These are phyloP conservation scores for Rostrohypoxylon terebratum DNA, from an alignment of 495 filamentous ascomycete genomes.

Conservation along the genomic window DNA sequence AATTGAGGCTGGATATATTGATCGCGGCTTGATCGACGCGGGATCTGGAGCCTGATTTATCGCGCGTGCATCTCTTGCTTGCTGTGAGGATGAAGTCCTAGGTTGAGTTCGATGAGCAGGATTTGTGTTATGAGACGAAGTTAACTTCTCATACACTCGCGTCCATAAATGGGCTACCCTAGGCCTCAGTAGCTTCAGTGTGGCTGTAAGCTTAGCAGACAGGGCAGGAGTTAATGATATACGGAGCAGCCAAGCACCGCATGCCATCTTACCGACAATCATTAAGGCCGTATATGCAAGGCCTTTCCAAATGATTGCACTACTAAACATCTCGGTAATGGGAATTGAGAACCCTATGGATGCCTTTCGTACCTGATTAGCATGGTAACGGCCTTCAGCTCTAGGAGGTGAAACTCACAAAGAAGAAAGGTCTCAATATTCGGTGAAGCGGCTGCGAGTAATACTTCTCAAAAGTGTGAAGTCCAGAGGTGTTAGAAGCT, in stretches of 20 bases:
- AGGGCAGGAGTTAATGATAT: background rate
- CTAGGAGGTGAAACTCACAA: constrained; percentile 52
- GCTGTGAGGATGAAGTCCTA: background rate
- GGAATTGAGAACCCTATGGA: constrained; percentile 86
- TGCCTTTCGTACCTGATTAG: constrained; percentile 32
- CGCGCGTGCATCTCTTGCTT: background rate
- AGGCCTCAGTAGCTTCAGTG: background rate
- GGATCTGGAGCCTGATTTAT: background rate
- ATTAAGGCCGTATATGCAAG: constrained; percentile 78
- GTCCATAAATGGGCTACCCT: background rate
- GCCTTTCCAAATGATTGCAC: constrained; percentile 75
- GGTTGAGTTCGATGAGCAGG: background rate
- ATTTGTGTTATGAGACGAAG: background rate
- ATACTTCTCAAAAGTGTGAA: constrained; percentile 67
- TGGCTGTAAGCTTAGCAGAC: background rate
- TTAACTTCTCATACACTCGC: background rate
- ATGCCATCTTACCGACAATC: constrained; percentile 70
- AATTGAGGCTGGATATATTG: constrained; percentile 70
- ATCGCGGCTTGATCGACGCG: constrained; percentile 59
- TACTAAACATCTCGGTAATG: constrained; percentile 74
- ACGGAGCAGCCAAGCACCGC: constrained; percentile 73
- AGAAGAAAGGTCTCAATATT: constrained; percentile 80
- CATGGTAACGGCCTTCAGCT: background rate
- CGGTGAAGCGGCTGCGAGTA: constrained; percentile 61
- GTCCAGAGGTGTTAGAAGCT: constrained; percentile 46